Evolutionary conservation across 176 grass and related monocot species (phyloP).

Genomic region (Aegilops longissima): DNA sequence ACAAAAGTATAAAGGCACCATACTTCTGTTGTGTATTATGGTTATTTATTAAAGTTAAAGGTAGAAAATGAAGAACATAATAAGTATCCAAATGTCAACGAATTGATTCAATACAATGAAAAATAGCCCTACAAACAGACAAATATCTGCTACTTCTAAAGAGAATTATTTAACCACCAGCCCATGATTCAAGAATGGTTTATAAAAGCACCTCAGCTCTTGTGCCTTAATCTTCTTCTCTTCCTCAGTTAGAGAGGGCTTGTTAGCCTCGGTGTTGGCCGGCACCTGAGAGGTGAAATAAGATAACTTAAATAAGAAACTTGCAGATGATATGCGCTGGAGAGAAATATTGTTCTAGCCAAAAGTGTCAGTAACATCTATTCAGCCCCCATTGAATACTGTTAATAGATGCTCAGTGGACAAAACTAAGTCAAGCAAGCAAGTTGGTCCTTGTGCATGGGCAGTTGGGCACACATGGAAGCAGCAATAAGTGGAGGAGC

Average conservation of each 20-base stretch:
- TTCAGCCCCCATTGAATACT: not conserved
- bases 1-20: not conserved
- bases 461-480: not conserved
- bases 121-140: constrained; percentile 10
- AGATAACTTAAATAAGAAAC: constrained; percentile 3
- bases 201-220: constrained; percentile 68
- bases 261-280: constrained; percentile 46
- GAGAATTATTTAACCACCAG: not conserved
- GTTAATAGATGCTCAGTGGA: not conserved
- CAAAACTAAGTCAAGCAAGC: not conserved
- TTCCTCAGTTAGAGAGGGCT: constrained; percentile 70
- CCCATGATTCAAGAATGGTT: constrained; percentile 18
- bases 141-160: not conserved
- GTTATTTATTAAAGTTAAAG: constrained; percentile 2
- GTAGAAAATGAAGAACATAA: constrained; percentile 14
- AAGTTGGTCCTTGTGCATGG: not conserved
- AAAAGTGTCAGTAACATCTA: not conserved
- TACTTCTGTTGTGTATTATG: not conserved
- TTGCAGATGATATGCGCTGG: not conserved
- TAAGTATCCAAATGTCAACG: constrained; percentile 9
- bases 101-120: constrained; percentile 2
- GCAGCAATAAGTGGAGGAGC: not conserved
- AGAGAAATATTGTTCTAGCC: not conserved
- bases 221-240: constrained; percentile 92
- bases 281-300: constrained; percentile 49